Base-by-base conservation (phyloP, 73 alveolate genomes). In the Paramecium bursaria region DNA sequence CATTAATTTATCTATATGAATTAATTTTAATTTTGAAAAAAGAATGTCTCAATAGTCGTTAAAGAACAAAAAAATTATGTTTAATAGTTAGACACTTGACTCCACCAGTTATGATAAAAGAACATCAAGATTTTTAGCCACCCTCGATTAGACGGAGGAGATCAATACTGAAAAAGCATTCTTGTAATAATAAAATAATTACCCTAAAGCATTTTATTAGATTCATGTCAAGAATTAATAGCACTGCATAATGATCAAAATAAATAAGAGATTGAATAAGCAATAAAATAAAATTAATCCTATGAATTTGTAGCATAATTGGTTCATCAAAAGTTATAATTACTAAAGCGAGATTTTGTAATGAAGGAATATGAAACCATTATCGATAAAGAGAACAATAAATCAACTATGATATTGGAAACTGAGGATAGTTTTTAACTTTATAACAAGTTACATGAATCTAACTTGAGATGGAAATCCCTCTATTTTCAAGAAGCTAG, bases 401-500 rank as follows among this genome's bases (percentile, higher is more conserved):
- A 23, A 57, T 30, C 6, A 57, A 30, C 19, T 30, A 29, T 19
- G 33, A 57, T 57, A 57, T 39, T 21, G 17, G 17, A 19, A 67
- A 25, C 44, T 17, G 19, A n/a, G n/a, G 33, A 67, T 31, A n/a
- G 60, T n/a, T 67, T 67, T 67, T 53, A 67, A 7, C 19, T 15
- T 39, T 67, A 67, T 42, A 2, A 31, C 26, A 67, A 67, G 44
- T 67, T 67, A 67, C 55, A 67, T 35, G 82, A 67, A 11, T 67
- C 33, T 21, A 67, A 67, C 44, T n/a, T 39, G 44, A 67, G 82
- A 42, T 67, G 82, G 82, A 67, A 67, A 35, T 10, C 26, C 33
- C 13, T 67, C 19, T 67, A 33, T 42, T 67, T 67, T 67, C 44
- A 67, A 67, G 82, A 67, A 27, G 82, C 82, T 35, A 67, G 82